Base-by-base conservation (phyloP, 371 early-diverging fungal genomes). In the Actinomortierella ambigua region DNA sequence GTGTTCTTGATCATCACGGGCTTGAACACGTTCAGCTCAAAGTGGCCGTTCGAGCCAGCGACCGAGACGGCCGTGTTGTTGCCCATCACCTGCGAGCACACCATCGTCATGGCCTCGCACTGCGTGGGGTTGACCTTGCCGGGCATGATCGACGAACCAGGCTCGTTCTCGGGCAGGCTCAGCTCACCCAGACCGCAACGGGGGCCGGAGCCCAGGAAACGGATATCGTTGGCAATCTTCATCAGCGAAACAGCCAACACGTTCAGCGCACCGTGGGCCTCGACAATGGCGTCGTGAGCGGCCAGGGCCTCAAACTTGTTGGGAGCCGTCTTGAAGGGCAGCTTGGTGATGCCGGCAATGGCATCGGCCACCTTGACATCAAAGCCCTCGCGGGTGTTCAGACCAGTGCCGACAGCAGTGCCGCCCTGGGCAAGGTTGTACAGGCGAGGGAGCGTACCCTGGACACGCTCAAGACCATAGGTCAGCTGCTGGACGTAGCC, bases 251-350 rank as follows among this genome's bases (percentile, higher is more conserved):
- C 93, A 23, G 97, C 97, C 53, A 94, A 65, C 7, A 90, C 90
- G 83, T 98, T 98, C 59, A 98, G 84, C 15, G 95, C 93, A 27
- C 97, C 97, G 61, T 86, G 87, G 23, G 92, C 92, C 82, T 96
- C 95, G n/a, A 98, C 97, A 59, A 97, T 84, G 51, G 98, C 95
- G 76, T 98, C 98, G 79, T 98, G 95, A 29, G 95, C 88, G 44
- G 97, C 98, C 41, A 98, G 86, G 24, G 98, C 96, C 80, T 98
- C 98, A 69, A 98, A 98, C 88, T 97, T 98, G 88, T 98, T 98
- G 41, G 95, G 93, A 5, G 98, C 98, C 13, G 97, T 91, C 73
- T 87, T 81, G 87, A 97, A 97, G 24, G 90, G 88, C 55, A 89
- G 75, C 27, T 90, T 88, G 24, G 97, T 95, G 44, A 88, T 71